Base-by-base conservation (phyloP, 495 filamentous ascomycete species). In the Annulohypoxylon nitens region DNA sequence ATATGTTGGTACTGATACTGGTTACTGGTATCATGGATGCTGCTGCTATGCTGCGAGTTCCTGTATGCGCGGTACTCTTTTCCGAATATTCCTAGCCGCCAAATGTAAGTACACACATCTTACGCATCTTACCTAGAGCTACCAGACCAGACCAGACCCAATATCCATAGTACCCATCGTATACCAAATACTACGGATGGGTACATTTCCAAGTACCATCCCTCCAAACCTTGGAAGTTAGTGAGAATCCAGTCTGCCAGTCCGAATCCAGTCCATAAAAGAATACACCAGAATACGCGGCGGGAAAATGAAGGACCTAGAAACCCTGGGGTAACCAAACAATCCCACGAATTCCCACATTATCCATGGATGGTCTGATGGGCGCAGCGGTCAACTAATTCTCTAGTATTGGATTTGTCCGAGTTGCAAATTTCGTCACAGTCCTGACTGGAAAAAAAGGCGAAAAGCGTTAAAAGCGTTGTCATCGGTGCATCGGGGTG, bases 401-500 rank as follows among this genome's bases (percentile, higher is more conserved):
- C 43, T 26, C 41, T 47, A 47, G 37, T 64, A 48, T 70, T 64
- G 67, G 57, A 67, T 68, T 71, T 71, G 67, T 68, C 72, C 60
- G 67, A 58, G 63, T 67, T 54, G 51, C 63, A 67, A 70, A 67
- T 64, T 67, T 70, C 50, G 45, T 70, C 63, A 75, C 43, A 47
- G 58, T n/a, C 43, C 57, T 67, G 53, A 64, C 41, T 37, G 37
- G 50, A 41, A 50, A 66, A 69, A 57, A 62, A 47, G 26, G 50
- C 39, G 48, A 74, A 65, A 62, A 65, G 18, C 33, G 55, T 61
- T 55, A 74, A 65, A 58, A 65, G 18, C 33, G 55, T 61, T 55
- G 71, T 64, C 71, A 70, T 74, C 71, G 71, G 67, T 70, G 63
- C 67, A 63, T 64, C 72, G 72, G 72, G 55, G 43, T 20, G 62